Percentiles rank a stretch among this genome's conserved stretches.
Conservation (phyloP, 1,284 basidiomycete species). For the Sparassis latifolia region DNA sequence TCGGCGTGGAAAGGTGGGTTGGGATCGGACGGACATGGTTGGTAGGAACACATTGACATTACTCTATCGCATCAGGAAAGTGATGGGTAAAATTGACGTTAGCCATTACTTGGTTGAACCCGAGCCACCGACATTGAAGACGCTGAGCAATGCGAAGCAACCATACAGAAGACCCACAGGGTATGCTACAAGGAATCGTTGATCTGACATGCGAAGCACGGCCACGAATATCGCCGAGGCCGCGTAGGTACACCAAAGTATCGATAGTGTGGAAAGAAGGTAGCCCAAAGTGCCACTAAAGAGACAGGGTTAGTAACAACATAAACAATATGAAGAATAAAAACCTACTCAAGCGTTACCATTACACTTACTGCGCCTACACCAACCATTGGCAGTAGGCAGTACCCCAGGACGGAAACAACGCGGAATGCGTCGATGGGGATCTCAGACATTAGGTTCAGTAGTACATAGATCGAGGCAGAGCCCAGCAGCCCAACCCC, state of each 20-base stretch:
- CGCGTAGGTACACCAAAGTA: slow-evolving; percentile 93
- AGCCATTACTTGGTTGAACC: slow-evolving; percentile 18
- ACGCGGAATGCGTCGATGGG: slow-evolving; percentile 97
- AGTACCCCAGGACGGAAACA: slow-evolving; percentile 95
- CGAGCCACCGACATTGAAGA: slow-evolving; percentile 55
- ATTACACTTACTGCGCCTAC: slow-evolving; percentile 87
- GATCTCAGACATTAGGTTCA: slow-evolving; percentile 96
- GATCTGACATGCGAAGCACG: slow-evolving; percentile 89
- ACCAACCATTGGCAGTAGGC: slow-evolving; percentile 95
- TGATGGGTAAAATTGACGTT: background rate
- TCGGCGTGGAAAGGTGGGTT: no score
- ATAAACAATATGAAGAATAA: slow-evolving; percentile 3
- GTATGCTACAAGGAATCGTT: slow-evolving; percentile 89
- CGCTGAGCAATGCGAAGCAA: slow-evolving; percentile 85
- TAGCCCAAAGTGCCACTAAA: slow-evolving; percentile 78
- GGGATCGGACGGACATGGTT: no score
- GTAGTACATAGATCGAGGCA: slow-evolving; percentile 89
- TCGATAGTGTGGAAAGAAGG: slow-evolving; percentile 71
- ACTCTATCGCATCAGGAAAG: no score
- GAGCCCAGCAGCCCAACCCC: slow-evolving; percentile 94
- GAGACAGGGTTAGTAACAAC: slow-evolving; percentile 10
- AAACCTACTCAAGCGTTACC: slow-evolving; percentile 81
- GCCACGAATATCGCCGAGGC: slow-evolving; percentile 93
- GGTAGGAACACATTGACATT: no score
- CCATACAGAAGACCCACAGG: slow-evolving; percentile 89